Base-by-base conservation (phyloP, 352 stramenopile species). In the Phytophthora pseudosyringae region DNA sequence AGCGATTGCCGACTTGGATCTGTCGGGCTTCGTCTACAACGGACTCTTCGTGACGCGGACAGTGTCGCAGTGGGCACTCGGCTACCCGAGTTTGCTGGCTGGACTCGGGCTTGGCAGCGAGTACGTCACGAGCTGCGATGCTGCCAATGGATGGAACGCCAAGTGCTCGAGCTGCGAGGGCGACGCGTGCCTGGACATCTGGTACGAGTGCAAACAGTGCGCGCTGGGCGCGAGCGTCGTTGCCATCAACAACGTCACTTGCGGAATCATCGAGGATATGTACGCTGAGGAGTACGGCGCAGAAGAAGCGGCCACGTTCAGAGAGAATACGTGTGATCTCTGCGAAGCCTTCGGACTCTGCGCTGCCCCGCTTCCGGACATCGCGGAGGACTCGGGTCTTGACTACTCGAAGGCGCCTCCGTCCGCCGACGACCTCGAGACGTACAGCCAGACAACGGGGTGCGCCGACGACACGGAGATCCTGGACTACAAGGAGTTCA, bases 11-110 rank as follows among this genome's bases (percentile, higher is more conserved):
- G 65, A 70, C 21, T 39, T 93, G 25, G 70, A 80, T 10, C 63
- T 90, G 38, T 65, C 67, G 29, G 84, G 80, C n/a, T 93, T 93
- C 45, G 77, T 69, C 35, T 91, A 89, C 71, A 93, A 93, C 65
- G 84, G 84, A 0, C 44, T 93, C 7, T 90, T 93, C 38, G 82
- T 73, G 8, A 72, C 56, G 16, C 76, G 80, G 49, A 73, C 71
- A 8, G 74, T 80, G 26, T 73, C 69, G 36, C 68, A 93, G 40
- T 93, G 80, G 80, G 82, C 84, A 0, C 63, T 91, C 3, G 84
- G 84, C 18, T 91, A 89, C 64, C 84, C 84, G 45, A 91, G 80
- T 50, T 35, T 93, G 51, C 64, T 93, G 8, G 84, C 82, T 3
- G 84, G 84, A 4, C 56, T 93, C 5, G 69, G 61, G 0, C 73